Percentiles rank a stretch among this genome's conserved stretches.
Conservation (phyloP, 176 grass and related monocot genomes). For the Avena insularis region DNA sequence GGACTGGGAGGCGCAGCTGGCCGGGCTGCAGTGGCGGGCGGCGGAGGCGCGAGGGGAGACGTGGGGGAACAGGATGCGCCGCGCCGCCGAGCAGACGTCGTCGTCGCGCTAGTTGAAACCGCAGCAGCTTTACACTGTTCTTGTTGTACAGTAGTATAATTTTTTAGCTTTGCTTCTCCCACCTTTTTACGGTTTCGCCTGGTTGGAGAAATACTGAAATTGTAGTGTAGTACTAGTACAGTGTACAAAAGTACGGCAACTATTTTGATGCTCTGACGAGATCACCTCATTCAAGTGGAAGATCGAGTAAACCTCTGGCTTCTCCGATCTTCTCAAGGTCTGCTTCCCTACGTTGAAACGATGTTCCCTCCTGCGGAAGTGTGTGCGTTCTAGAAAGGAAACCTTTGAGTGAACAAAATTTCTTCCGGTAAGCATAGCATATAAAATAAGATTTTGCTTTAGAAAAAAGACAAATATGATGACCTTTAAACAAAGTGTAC, state of each 20-base stretch:
- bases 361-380: not conserved
- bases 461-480: not conserved
- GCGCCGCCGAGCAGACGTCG: slow-evolving; percentile 21
- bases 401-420: not conserved
- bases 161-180: not conserved
- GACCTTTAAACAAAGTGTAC: not conserved
- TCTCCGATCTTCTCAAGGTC: not conserved
- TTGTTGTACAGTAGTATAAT: too few relatives aligned
- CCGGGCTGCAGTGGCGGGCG: slow-evolving; percentile 54
- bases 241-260: not conserved
- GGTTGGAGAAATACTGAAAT: not conserved
- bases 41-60: slow-evolving; percentile 51
- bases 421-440: not conserved
- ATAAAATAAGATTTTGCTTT: not conserved
- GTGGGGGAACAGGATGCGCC: slow-evolving; percentile 66
- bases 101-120: not conserved
- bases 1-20: slow-evolving; percentile 64
- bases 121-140: not conserved
- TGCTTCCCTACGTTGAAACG: not conserved
- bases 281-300: not conserved
- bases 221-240: not conserved
- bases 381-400: not conserved
- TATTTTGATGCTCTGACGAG: not conserved
- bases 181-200: not conserved
- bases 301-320: not conserved